These are phyloP conservation scores for Candida freyschussii DNA, from an alignment of 1,139 yeast species.

Conservation along the genomic window DNA sequence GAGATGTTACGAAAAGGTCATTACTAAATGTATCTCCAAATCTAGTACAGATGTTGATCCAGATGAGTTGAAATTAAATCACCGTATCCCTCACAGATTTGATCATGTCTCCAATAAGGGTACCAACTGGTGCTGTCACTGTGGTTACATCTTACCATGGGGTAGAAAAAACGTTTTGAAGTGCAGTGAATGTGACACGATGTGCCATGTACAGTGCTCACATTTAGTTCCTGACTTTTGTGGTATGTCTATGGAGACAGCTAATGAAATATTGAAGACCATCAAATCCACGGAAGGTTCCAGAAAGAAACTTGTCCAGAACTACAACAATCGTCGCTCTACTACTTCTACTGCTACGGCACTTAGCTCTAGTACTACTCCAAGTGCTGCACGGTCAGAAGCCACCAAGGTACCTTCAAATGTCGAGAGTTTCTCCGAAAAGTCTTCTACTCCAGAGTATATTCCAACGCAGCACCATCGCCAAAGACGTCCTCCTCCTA, in stretches of 20 bases:
- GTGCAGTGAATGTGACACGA: slow-evolving; percentile 91
- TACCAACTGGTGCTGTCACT: slow-evolving; percentile 98
- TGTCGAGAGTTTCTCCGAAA: no score
- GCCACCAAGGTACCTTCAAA: slow-evolving; percentile 3
- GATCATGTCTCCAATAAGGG: slow-evolving; percentile 89
- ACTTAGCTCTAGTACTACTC: slow-evolving; percentile 12
- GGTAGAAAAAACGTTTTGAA: slow-evolving; percentile 92
- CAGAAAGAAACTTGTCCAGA: slow-evolving; percentile 23
- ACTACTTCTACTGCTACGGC: slow-evolving; percentile 24
- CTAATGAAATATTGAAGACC: slow-evolving; percentile 80
- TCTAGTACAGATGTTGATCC: slow-evolving; percentile 80
- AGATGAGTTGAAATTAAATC: slow-evolving; percentile 88
- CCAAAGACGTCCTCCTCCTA: slow-evolving; percentile 15
- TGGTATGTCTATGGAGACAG: slow-evolving; percentile 98
- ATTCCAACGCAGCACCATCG: slow-evolving; percentile 16
- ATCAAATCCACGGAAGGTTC: slow-evolving; percentile 71
- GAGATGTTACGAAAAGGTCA: slow-evolving; percentile 90
- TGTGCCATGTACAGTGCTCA: slow-evolving; percentile 90
- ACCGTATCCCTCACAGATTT: slow-evolving; percentile 94
- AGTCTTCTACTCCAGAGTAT: slow-evolving; percentile 5
- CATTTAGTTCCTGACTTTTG: slow-evolving; percentile 96
- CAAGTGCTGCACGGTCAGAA: slow-evolving; percentile 4
- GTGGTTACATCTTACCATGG: slow-evolving; percentile 94
- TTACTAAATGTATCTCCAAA: slow-evolving; percentile 91
- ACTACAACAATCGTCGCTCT: slow-evolving; percentile 19